A percentile compares a stretch with the other conserved stretches of the same genome.
These are phyloP conservation scores for Apiotrichum sp. DNA, from an alignment of 1,284 basidiomycete genomes.

Conservation along the genomic window DNA sequence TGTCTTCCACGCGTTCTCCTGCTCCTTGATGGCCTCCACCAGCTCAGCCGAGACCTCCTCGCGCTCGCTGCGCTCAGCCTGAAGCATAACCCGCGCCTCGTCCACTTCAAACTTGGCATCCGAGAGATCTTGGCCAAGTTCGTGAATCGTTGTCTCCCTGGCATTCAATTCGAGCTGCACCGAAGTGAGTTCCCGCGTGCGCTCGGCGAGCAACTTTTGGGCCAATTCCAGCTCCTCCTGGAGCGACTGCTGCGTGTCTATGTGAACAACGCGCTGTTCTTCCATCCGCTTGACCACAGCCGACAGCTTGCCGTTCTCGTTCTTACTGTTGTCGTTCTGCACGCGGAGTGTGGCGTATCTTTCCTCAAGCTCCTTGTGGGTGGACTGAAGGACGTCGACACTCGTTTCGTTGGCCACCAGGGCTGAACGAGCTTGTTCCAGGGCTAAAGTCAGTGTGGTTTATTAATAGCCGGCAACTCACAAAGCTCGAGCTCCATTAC, in stretches of 20 bases:
- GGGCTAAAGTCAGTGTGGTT: neutral
- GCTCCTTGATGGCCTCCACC: neutral
- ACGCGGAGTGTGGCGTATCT: neutral
- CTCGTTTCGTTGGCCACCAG: neutral
- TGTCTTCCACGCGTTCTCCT: conserved; percentile 2
- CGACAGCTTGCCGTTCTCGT: neutral
- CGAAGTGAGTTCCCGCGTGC: neutral
- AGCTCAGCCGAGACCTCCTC: neutral
- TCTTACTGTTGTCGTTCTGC: neutral
- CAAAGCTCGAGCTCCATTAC: neutral
- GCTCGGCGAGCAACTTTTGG: neutral
- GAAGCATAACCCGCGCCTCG: neutral
- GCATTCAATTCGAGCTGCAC: neutral
- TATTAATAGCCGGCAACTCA: neutral
- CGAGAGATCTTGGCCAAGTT: neutral
- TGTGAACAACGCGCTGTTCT: neutral
- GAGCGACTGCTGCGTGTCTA: neutral
- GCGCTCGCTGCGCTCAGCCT: neutral
- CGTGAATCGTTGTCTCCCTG: neutral
- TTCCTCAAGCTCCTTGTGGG: neutral
- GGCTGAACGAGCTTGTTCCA: neutral
- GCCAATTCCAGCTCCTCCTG: neutral
- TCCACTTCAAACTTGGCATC: neutral
- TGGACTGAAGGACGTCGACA: neutral
- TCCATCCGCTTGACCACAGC: neutral